Percentiles rank a stretch among this genome's conserved stretches.
Evolutionary conservation across 2,329 filamentous ascomycete species (phyloP).

Genomic region (Epichloe sp.): DNA sequence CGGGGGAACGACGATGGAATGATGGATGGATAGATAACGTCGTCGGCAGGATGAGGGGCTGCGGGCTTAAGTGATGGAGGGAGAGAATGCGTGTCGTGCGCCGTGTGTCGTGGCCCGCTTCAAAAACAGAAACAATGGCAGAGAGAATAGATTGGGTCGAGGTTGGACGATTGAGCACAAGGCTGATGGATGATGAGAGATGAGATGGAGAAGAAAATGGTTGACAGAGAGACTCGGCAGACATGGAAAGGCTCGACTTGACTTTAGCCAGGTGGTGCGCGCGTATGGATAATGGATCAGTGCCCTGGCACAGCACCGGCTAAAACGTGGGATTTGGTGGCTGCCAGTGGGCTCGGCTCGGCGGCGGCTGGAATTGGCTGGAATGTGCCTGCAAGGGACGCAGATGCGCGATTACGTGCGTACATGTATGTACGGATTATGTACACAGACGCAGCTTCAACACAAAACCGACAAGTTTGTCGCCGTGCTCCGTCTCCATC

Average conservation of each 20-base stretch:
- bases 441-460: too few relatives aligned
- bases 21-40: not conserved
- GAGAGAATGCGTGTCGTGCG: not conserved
- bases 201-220: not conserved
- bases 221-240: not conserved
- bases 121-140: not conserved
- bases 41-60: not conserved
- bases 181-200: not conserved
- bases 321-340: too few relatives aligned
- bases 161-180: not conserved
- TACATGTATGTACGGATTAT: too few relatives aligned
- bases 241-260: not conserved
- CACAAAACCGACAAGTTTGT: too few relatives aligned
- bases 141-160: not conserved
- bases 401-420: too few relatives aligned
- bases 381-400: too few relatives aligned
- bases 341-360: too few relatives aligned
- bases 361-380: too few relatives aligned
- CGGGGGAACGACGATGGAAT: not conserved
- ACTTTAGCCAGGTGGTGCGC: too few relatives aligned
- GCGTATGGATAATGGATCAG: too few relatives aligned
- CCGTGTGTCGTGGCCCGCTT: not conserved
- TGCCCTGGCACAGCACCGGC: too few relatives aligned
- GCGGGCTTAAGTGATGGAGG: not conserved
- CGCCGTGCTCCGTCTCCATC: too few relatives aligned